Evolutionary conservation across 164 flowering plant species (phyloP), one percentile per base, ranked within the genome.

Genomic region (Liriodendron chinense): DNA sequence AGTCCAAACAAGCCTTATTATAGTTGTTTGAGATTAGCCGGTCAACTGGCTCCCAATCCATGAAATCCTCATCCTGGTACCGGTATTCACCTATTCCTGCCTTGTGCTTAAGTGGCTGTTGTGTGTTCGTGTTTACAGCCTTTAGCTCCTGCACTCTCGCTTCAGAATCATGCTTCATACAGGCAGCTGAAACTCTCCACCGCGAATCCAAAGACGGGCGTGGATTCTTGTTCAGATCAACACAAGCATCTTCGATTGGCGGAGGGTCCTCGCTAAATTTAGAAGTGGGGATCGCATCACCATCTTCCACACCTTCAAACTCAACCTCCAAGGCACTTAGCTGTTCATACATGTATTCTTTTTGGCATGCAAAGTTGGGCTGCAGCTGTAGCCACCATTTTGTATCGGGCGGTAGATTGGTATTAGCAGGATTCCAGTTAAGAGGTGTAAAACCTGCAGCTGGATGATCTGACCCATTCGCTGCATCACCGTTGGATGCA

Each of bases 311-410:
- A 14, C 62, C 50, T 28, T 80, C 85, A 10, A 80, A 48, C 72
- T 82, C 86, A 68, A 77, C 68, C 72, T 89, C 89, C 75, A 79
- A 75, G 10, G 80, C 70, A 78, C 76, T 78, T 72, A 80, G 47
- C 59, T 83, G 81, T 56, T 83, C 88, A 74, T 48, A 16, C 24
- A 78, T 50, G 49, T 78, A 76, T 73, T 82, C 87, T 65, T 80
- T 82, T 23, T 72, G 83, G 62, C 68, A 76, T 70, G 76, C 82
- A 70, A 69, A 74, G 68, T 77, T 82, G 20, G 86, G 85, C 69
- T 86, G 85, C 70, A 80, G 72, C 68, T 83, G 83, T 9, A 84
- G 80, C 89, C 89, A 86, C 88, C 88, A 88, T 70, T 76, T 85
- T 43, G 82, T 80, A 70, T 86, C 87, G 20, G 82, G 72, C 6